Evolutionary conservation across 768 basidiomycete species (phyloP).

Genomic region (Phylloporus scabripes): DNA sequence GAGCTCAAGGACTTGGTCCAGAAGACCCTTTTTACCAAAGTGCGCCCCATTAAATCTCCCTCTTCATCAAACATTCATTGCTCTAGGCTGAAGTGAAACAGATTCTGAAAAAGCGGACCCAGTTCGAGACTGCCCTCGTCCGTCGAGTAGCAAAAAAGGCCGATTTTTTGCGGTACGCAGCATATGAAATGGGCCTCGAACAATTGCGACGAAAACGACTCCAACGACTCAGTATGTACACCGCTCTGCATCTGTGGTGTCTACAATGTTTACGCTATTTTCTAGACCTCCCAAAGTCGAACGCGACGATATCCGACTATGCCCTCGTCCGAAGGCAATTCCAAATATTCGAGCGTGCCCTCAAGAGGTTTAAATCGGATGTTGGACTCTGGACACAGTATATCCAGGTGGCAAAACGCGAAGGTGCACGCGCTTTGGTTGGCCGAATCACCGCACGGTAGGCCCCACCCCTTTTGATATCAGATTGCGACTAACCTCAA

Average conservation of each 20-base stretch:
- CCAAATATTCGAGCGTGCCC: constrained; percentile 86
- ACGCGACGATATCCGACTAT: constrained; percentile 74
- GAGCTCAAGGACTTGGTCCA: constrained; percentile 91
- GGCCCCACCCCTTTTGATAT: constrained; percentile 16
- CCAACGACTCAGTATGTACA: constrained; percentile 59
- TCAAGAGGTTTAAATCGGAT: constrained; percentile 85
- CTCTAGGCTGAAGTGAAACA: constrained; percentile 70
- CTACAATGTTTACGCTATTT: background rate
- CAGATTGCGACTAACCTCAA: constrained; percentile 4
- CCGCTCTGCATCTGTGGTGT: background rate
- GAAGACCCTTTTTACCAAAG: constrained; percentile 78
- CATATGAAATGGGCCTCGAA: constrained; percentile 88
- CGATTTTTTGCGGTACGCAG: constrained; percentile 87
- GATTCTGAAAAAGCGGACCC: constrained; percentile 80
- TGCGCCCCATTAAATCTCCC: constrained; percentile 30
- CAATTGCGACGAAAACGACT: constrained; percentile 70
- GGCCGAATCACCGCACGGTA: constrained; percentile 80
- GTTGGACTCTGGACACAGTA: constrained; percentile 87
- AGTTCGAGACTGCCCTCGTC: constrained; percentile 78
- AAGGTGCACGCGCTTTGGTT: constrained; percentile 73
- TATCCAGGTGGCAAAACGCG: constrained; percentile 74
- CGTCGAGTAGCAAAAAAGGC: constrained; percentile 79
- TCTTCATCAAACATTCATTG: background rate
- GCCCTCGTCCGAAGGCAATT: constrained; percentile 81
- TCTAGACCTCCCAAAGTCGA: constrained; percentile 28